Percentiles rank a stretch among this genome's conserved stretches.
Evolutionary conservation across 1,139 yeast genomes (phyloP).

Genomic region (Hansenula lynferdii): DNA sequence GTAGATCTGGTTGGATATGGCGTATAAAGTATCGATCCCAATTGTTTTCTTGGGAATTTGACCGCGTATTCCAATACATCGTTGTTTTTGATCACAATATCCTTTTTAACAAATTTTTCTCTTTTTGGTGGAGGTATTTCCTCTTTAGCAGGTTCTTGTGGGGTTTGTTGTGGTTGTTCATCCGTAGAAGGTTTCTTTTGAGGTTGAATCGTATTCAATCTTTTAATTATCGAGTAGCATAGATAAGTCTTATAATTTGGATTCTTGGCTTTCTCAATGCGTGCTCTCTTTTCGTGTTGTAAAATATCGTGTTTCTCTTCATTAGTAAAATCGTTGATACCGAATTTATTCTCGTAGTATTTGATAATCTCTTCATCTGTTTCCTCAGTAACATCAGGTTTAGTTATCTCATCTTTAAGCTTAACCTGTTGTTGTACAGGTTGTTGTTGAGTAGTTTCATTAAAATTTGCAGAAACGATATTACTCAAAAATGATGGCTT

Average conservation of each 20-base stretch:
- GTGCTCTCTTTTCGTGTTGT: constrained; percentile 23
- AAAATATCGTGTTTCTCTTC: constrained; percentile 24
- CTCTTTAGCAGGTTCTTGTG: no score
- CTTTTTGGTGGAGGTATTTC: no score
- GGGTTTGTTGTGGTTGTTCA: background rate
- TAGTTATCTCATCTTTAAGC: constrained; percentile 18
- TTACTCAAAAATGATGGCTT: constrained; percentile 1
- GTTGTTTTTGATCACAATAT: constrained; percentile 33
- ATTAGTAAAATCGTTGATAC: constrained; percentile 19
- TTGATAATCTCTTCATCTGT: constrained; percentile 22
- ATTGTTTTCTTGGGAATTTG: constrained; percentile 41
- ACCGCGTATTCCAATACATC: constrained; percentile 43
- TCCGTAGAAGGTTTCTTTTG: constrained; percentile 2
- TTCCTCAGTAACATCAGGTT: constrained; percentile 18
- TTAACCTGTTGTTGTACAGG: constrained; percentile 5
- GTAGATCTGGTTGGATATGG: constrained; percentile 43
- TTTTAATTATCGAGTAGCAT: constrained; percentile 23
- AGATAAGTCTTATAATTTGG: constrained; percentile 22
- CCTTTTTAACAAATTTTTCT: constrained; percentile 11
- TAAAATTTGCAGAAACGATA: background rate
- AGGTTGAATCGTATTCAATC: constrained; percentile 19
- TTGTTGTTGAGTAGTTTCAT: background rate
- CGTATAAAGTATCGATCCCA: constrained; percentile 61
- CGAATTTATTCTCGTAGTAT: constrained; percentile 22
- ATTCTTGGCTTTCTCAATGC: constrained; percentile 20